Percentiles rank a stretch among this genome's conserved stretches.
These are phyloP conservation scores for Orbilia blumenaviensis DNA, from an alignment of 2,329 filamentous ascomycete genomes.

Conservation along the genomic window DNA sequence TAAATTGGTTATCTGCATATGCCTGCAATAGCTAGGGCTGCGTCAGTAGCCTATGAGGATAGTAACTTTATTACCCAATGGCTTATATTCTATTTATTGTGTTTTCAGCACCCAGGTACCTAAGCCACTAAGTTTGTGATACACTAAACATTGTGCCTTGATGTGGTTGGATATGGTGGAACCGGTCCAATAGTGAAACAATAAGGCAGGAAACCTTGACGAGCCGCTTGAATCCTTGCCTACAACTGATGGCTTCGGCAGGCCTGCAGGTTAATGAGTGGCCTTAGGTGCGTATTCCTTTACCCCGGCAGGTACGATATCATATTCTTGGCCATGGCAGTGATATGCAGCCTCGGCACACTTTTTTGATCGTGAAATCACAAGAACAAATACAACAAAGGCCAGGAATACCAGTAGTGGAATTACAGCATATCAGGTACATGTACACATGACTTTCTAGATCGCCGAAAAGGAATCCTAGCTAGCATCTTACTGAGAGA, in stretches of 20 bases:
- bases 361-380: background rate
- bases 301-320: background rate
- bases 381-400: background rate
- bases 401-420: background rate
- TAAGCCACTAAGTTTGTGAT: background rate
- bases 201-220: background rate
- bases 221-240: background rate
- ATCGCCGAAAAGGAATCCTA: background rate
- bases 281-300: background rate
- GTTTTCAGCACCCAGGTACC: background rate
- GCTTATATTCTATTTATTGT: background rate
- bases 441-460: background rate
- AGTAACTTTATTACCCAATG: too few species aligned
- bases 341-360: background rate
- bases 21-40: background rate
- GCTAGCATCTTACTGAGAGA: background rate
- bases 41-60: background rate
- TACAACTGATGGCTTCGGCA: background rate
- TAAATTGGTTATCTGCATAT: background rate
- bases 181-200: background rate
- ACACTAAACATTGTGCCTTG: background rate
- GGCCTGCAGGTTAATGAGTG: background rate
- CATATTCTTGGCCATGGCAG: background rate
- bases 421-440: background rate
- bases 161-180: background rate